Conservation (phyloP, 2,329 filamentous ascomycete genomes). For the Aureobasidium uvarum region DNA sequence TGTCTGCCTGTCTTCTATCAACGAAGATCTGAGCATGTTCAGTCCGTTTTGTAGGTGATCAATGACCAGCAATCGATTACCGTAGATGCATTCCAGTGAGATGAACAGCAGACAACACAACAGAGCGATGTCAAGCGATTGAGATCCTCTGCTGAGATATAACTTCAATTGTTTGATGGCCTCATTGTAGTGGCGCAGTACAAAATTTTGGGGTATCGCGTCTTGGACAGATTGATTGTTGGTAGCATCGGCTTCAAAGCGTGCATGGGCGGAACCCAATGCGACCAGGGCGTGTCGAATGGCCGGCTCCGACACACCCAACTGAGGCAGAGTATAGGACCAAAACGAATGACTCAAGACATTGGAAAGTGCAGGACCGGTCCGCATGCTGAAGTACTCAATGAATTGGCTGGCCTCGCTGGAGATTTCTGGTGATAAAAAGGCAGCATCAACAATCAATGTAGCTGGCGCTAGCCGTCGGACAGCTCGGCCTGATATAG, state of each 20-base stretch:
- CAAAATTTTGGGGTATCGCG: constrained; percentile 14
- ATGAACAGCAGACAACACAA: constrained; percentile 37
- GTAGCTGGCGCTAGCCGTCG: not conserved
- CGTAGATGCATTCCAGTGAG: constrained; percentile 38
- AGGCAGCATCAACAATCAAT: not conserved
- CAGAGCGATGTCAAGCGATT: constrained; percentile 34
- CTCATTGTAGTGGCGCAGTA: constrained; percentile 36
- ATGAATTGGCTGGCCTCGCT: constrained; percentile 25
- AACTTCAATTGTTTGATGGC: constrained; percentile 36
- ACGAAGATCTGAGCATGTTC: constrained; percentile 27
- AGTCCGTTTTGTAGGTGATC: constrained; percentile 39
- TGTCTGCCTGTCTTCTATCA: not conserved
- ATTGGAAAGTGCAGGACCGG: constrained; percentile 31
- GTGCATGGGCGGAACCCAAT: constrained; percentile 36
- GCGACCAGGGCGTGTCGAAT: constrained; percentile 38
- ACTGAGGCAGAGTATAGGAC: constrained; percentile 36
- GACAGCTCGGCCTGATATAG: not conserved
- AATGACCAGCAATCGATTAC: constrained; percentile 36
- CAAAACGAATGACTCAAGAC: constrained; percentile 35
- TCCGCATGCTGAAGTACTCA: constrained; percentile 33
- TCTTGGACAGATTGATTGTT: not conserved
- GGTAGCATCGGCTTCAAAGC: constrained; percentile 23
- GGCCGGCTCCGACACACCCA: constrained; percentile 36
- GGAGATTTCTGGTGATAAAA: not conserved
- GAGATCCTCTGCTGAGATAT: constrained; percentile 31